Evolutionary conservation across 2,329 filamentous ascomycete species (phyloP).

Genomic region (Alternaria metachromatica): DNA sequence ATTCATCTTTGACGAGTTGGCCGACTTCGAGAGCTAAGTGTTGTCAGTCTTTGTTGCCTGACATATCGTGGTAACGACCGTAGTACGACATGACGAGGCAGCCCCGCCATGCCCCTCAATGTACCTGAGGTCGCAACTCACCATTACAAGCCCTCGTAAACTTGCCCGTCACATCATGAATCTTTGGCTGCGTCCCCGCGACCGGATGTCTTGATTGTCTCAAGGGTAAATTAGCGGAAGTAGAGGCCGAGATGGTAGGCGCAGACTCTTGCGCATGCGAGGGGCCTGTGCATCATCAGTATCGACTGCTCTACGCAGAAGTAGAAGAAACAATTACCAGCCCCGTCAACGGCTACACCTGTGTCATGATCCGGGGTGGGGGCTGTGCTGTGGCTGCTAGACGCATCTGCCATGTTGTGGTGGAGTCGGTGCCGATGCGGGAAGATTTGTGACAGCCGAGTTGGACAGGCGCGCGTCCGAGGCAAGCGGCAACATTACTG

Average conservation of each 20-base stretch:
- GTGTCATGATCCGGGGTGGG: constrained; percentile 16
- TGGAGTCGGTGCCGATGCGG: constrained; percentile 42
- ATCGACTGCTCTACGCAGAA: constrained; percentile 12
- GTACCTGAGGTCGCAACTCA: constrained; percentile 36
- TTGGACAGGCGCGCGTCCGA: constrained; percentile 13
- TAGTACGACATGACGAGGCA: constrained; percentile 4
- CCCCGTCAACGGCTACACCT: constrained; percentile 17
- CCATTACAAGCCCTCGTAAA: constrained; percentile 61
- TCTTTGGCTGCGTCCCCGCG: constrained; percentile 41
- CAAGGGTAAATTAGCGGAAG: constrained; percentile 35
- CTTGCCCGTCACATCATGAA: constrained; percentile 62
- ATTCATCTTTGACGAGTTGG: constrained; percentile 89
- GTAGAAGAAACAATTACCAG: constrained; percentile 12
- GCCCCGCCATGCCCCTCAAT: constrained; percentile 26
- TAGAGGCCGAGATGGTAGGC: constrained; percentile 19
- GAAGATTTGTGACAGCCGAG: constrained; percentile 34
- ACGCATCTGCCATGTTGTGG: constrained; percentile 43
- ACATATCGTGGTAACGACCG: neutral
- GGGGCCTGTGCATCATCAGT: constrained; percentile 25
- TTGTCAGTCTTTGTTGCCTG: constrained; percentile 17
- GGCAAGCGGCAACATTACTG: neutral
- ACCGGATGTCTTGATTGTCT: constrained; percentile 35
- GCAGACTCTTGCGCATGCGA: constrained; percentile 23
- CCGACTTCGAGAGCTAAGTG: constrained; percentile 74
- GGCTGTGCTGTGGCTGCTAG: constrained; percentile 32